Percentiles rank a stretch among this genome's conserved stretches.
Evolutionary conservation across 2,329 filamentous ascomycete genomes (phyloP).

Genomic region (Colletotrichum endophyticum): DNA sequence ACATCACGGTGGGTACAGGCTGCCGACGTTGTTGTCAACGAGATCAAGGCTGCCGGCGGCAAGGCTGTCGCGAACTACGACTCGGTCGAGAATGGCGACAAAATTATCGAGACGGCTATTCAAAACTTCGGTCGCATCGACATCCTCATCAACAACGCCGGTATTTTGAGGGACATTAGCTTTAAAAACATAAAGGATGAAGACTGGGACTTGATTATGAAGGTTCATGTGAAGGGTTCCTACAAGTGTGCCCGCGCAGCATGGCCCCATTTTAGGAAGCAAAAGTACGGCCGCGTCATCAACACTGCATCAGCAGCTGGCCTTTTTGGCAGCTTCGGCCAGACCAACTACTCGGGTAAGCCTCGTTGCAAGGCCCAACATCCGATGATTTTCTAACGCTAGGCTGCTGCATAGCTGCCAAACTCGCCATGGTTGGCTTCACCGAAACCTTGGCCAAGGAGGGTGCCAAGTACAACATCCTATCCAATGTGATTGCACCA

Average conservation of each 20-base stretch:
- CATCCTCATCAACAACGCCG: slow-evolving; percentile 96
- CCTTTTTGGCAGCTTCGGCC: slow-evolving; percentile 93
- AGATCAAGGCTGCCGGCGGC: slow-evolving; percentile 86
- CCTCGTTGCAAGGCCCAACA: not conserved
- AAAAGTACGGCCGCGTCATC: slow-evolving; percentile 96
- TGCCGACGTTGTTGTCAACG: slow-evolving; percentile 81
- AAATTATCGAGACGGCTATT: slow-evolving; percentile 90
- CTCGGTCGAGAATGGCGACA: slow-evolving; percentile 89
- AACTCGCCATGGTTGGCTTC: slow-evolving; percentile 94
- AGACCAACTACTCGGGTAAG: slow-evolving; percentile 88
- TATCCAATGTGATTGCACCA: slow-evolving; percentile 92
- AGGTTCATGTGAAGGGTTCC: slow-evolving; percentile 89
- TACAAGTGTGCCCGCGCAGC: slow-evolving; percentile 96
- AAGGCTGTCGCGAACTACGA: slow-evolving; percentile 99
- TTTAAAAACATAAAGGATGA: slow-evolving; percentile 99
- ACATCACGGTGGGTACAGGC: slow-evolving; percentile 54
- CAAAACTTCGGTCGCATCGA: slow-evolving; percentile 86
- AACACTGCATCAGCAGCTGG: slow-evolving; percentile 97
- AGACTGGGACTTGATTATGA: slow-evolving; percentile 96
- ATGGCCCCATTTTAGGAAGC: slow-evolving; percentile 97
- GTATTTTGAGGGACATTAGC: slow-evolving; percentile 91
- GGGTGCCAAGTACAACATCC: slow-evolving; percentile 96
- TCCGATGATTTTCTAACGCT: not conserved
- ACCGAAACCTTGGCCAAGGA: slow-evolving; percentile 98
- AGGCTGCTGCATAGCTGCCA: slow-evolving; percentile 66